phyloP scores from a whole-genome alignment of 495 filamentous ascomycete species.

The Penicillium turbatum region DNA sequence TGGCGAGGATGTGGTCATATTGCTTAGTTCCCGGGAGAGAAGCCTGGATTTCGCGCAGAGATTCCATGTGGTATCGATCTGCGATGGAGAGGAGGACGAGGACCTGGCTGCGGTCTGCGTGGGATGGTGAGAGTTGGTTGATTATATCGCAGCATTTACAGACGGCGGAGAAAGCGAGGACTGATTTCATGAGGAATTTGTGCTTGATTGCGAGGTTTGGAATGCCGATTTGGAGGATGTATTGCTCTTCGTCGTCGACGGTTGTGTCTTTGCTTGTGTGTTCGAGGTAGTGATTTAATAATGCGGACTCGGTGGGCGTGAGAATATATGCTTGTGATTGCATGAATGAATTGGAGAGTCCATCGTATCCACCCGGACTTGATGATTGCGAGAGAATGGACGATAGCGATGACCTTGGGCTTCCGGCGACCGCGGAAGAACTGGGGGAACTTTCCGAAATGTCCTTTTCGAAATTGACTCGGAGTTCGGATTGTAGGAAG shows the following conservation, averaged over 20 bases:
- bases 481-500: background rate
- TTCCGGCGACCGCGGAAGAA: background rate
- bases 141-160: conserved; percentile 40
- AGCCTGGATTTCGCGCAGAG: conserved; percentile 29
- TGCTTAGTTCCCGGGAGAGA: conserved; percentile 25
- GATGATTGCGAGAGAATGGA: background rate
- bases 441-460: background rate
- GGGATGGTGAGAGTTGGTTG: conserved; percentile 3
- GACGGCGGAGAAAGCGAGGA: conserved; percentile 37
- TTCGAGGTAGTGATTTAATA: conserved; percentile 38
- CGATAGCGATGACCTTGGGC: background rate
- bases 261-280: conserved; percentile 39
- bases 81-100: conserved; percentile 12
- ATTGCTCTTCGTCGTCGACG: conserved; percentile 32
- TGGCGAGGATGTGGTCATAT: conserved; percentile 38
- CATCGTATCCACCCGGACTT: background rate
- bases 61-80: conserved; percentile 31
- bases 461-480: background rate
- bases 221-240: conserved; percentile 38
- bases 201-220: conserved; percentile 39
- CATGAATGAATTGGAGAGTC: background rate
- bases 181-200: conserved; percentile 38
- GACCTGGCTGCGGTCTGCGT: background rate
- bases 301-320: conserved; percentile 24
- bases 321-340: background rate